These are phyloP conservation scores for Claviceps digitariae DNA, from an alignment of 2,329 filamentous ascomycete species.

Conservation along the genomic window DNA sequence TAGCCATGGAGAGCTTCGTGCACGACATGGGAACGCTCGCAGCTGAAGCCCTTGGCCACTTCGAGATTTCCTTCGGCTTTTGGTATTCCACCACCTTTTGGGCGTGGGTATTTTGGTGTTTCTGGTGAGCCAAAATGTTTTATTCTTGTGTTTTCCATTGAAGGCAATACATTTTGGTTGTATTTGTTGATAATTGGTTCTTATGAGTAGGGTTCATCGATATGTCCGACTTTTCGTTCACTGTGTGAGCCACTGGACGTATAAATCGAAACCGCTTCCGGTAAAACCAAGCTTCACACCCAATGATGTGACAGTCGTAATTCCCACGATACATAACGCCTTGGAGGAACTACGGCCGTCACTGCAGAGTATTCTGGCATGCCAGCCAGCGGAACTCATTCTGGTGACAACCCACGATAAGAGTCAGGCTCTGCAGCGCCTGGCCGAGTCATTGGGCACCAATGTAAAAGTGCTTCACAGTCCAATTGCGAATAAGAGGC, in stretches of 20 bases:
- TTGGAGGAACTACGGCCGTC: slow-evolving; percentile 75
- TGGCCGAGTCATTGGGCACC: slow-evolving; percentile 47
- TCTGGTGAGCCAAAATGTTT: slow-evolving; percentile 31
- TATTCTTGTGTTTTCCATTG: background rate
- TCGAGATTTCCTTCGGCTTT: slow-evolving; percentile 19
- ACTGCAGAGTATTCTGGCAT: slow-evolving; percentile 61
- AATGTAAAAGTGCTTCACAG: slow-evolving; percentile 64
- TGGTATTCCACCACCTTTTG: slow-evolving; percentile 33
- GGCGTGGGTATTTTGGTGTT: slow-evolving; percentile 26
- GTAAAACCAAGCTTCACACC: slow-evolving; percentile 66
- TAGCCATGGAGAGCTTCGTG: slow-evolving; percentile 1
- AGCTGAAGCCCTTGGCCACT: slow-evolving; percentile 2
- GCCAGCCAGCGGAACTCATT: slow-evolving; percentile 58
- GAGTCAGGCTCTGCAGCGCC: slow-evolving; percentile 50
- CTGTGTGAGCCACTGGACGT: slow-evolving; percentile 71
- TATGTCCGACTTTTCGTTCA: slow-evolving; percentile 80
- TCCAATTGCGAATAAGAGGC: slow-evolving; percentile 82
- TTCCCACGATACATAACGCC: slow-evolving; percentile 80
- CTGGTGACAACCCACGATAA: slow-evolving; percentile 81
- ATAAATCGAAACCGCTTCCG: slow-evolving; percentile 73
- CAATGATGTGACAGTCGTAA: slow-evolving; percentile 83
- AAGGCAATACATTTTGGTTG: background rate
- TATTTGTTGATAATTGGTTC: background rate
- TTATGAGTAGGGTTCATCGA: slow-evolving; percentile 56
- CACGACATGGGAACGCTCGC: slow-evolving; percentile 9